Conservation (phyloP, 208 protist genomes). For the Novymonas esmeraldas region DNA sequence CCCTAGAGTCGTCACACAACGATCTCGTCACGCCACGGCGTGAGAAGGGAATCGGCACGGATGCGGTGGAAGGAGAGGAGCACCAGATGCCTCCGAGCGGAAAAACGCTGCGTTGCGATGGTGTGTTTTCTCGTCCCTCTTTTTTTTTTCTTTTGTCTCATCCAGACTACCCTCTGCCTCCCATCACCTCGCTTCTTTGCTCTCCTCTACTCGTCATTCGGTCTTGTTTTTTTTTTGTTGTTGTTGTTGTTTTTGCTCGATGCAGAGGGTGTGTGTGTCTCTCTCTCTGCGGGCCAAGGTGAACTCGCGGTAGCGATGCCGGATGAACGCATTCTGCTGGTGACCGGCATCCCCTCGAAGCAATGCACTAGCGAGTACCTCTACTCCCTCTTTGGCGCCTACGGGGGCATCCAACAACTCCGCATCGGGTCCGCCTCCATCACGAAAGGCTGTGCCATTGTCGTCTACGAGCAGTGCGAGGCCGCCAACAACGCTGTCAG, state of each 20-base stretch:
- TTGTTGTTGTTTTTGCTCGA: no score
- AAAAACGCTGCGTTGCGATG: no score
- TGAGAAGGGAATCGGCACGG: no score
- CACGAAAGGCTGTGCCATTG: constrained; percentile 83
- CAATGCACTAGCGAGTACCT: constrained; percentile 71
- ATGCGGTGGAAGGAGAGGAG: no score
- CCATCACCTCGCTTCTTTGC: no score
- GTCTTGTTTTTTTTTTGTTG: no score
- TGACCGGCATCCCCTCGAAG: constrained; percentile 83
- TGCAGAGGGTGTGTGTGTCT: constrained; percentile 12
- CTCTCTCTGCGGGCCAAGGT: background rate
- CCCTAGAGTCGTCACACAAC: no score
- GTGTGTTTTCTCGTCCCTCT: background rate
- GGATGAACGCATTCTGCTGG: constrained; percentile 84
- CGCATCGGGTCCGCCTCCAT: constrained; percentile 62
- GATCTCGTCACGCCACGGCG: no score
- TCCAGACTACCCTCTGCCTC: no score
- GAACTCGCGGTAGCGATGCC: constrained; percentile 41
- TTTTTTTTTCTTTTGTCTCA: constrained; percentile 1
- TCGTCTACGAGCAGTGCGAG: constrained; percentile 90
- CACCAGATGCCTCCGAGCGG: background rate
- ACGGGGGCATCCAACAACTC: constrained; percentile 84
- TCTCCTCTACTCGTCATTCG: no score
- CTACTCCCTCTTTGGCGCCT: constrained; percentile 86
- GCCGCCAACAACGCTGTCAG: constrained; percentile 60